Conservation (phyloP, 2,329 filamentous ascomycete species). For the Stagonosporopsis chrysanthemi region DNA sequence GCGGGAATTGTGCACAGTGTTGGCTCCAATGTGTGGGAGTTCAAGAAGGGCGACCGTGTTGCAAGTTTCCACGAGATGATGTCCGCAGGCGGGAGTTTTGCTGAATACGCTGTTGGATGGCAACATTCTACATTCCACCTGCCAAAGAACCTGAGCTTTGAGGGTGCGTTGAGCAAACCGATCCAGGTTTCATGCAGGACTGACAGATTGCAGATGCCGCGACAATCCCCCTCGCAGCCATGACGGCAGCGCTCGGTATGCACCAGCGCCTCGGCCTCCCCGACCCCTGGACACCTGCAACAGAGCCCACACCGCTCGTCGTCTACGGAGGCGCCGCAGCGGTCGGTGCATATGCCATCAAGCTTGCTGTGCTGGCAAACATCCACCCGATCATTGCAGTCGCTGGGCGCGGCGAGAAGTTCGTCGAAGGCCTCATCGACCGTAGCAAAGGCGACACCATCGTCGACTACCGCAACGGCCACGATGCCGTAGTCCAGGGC, state of each 20-base stretch:
- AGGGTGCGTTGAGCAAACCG: conserved; percentile 49
- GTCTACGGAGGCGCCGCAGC: conserved; percentile 54
- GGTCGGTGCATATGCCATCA: conserved; percentile 53
- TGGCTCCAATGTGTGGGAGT: conserved; percentile 64
- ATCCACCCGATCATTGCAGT: conserved; percentile 55
- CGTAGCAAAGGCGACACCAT: conserved; percentile 51
- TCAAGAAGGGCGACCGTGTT: conserved; percentile 65
- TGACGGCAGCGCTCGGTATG: conserved; percentile 57
- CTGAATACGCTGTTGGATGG: conserved; percentile 67
- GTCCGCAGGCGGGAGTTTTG: conserved; percentile 61
- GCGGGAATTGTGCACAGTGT: conserved; percentile 63
- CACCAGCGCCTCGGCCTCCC: conserved; percentile 53
- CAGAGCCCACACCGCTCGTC: conserved; percentile 40
- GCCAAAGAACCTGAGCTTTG: conserved; percentile 58
- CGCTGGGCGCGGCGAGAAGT: conserved; percentile 49
- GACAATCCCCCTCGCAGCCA: conserved; percentile 55
- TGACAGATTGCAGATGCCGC: conserved; percentile 47
- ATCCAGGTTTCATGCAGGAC: not conserved
- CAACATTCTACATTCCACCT: conserved; percentile 65
- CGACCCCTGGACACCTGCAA: conserved; percentile 49
- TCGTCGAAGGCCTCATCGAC: conserved; percentile 51
- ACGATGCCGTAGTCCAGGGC: conserved; percentile 51
- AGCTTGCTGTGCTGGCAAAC: conserved; percentile 50
- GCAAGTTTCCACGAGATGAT: conserved; percentile 65
- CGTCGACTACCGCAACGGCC: conserved; percentile 64